These are phyloP conservation scores for Jimgerdemannia flammicorona DNA, from an alignment of 192 early-diverging fungal genomes.

Conservation along the genomic window DNA sequence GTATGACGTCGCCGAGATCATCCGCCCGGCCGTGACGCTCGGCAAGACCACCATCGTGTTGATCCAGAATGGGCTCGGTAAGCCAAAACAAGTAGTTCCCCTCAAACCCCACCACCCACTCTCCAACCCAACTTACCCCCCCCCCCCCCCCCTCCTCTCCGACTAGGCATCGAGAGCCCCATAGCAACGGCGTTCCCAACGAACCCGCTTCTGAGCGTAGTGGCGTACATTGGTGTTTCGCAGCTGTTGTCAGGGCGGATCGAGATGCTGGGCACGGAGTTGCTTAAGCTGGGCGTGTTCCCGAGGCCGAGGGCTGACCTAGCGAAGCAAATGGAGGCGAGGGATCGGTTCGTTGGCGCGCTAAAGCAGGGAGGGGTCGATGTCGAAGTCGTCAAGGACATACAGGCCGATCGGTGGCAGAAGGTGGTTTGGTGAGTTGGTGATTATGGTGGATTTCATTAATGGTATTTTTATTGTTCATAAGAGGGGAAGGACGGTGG, in stretches of 20 bases:
- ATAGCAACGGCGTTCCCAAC: conserved; percentile 52
- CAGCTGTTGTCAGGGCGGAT: conserved; percentile 53
- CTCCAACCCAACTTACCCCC: not conserved
- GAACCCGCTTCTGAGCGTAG: conserved; percentile 55
- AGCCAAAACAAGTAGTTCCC: too few relatives aligned
- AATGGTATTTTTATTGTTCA: too few relatives aligned
- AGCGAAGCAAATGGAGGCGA: conserved; percentile 21
- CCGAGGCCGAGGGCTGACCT: conserved; percentile 19
- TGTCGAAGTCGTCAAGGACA: conserved; percentile 41
- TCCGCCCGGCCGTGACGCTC: conserved; percentile 48
- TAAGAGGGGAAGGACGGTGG: too few relatives aligned
- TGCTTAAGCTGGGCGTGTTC: conserved; percentile 39
- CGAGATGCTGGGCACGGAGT: conserved; percentile 38
- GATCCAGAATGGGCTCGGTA: conserved; percentile 72
- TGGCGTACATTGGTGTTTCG: conserved; percentile 61
- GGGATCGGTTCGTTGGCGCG: conserved; percentile 32
- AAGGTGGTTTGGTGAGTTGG: conserved; percentile 63
- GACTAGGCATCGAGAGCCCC: conserved; percentile 55
- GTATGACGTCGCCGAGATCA: conserved; percentile 50
- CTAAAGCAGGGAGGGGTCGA: conserved; percentile 39
- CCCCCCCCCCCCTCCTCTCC: not conserved
- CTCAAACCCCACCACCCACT: too few relatives aligned
- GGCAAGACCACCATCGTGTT: conserved; percentile 52
- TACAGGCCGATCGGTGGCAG: conserved; percentile 61
- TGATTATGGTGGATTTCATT: too few relatives aligned